phyloP scores from a whole-genome alignment of 129 eudicot species.

The Lactuca saligna region DNA sequence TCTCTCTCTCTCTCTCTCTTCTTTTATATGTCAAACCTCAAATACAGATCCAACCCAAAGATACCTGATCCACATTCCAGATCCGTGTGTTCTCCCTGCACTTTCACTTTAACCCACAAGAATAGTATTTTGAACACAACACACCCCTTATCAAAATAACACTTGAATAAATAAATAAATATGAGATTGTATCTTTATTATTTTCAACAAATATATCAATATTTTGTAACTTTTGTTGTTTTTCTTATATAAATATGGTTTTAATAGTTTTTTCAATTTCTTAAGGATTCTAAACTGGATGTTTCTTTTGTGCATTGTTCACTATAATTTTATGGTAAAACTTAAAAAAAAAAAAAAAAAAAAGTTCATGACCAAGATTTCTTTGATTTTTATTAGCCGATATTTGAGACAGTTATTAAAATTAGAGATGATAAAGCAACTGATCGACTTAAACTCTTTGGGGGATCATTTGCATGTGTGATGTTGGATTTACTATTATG shows the following conservation, averaged over 20 bases:
- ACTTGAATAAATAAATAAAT: no score
- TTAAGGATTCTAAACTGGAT: conserved; percentile 92
- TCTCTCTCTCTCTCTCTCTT: no score
- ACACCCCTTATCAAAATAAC: no score
- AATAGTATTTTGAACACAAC: no score
- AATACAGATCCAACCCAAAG: no score
- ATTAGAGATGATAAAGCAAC: conserved; percentile 72
- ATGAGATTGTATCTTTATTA: no score
- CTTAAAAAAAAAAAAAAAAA: neutral
- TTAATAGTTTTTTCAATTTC: conserved; percentile 4
- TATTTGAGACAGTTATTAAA: conserved; percentile 93
- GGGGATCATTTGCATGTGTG: conserved; percentile 79
- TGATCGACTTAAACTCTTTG: conserved; percentile 74
- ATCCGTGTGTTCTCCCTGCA: no score
- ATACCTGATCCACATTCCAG: no score
- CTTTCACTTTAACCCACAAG: no score
- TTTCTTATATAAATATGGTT: neutral
- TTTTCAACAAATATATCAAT: neutral
- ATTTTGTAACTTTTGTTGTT: neutral
- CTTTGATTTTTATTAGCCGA: conserved; percentile 48
- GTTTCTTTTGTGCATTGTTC: neutral
- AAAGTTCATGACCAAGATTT: neutral
- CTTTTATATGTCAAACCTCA: no score
- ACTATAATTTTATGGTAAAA: conserved; percentile 5
- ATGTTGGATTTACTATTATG: neutral